Evolutionary conservation across 257 asterid genomes (phyloP).

Genomic region (Agastache rugosa): DNA sequence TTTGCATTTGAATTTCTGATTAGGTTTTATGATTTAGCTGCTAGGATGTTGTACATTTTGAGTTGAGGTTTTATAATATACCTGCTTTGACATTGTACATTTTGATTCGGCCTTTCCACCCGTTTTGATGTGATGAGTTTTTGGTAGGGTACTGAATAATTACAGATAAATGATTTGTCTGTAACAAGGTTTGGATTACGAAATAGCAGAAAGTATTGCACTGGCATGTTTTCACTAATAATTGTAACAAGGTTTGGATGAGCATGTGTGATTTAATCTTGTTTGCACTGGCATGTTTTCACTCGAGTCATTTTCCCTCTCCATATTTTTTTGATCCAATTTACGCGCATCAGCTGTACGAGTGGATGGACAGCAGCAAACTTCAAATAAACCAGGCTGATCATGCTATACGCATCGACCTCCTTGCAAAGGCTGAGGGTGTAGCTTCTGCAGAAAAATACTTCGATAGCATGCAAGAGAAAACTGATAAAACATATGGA

Average conservation of each 20-base stretch:
- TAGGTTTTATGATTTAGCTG: neutral
- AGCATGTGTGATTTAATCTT: neutral
- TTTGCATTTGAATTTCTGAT: neutral
- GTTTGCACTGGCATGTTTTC: conserved; percentile 3
- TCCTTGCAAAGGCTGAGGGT: conserved; percentile 58
- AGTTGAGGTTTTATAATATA: neutral
- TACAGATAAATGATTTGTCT: neutral
- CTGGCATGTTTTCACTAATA: neutral
- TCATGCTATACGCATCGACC: conserved; percentile 66
- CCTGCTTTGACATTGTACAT: neutral
- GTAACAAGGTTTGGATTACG: neutral
- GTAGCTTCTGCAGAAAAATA: conserved; percentile 64
- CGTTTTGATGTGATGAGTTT: neutral
- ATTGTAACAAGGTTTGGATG: neutral
- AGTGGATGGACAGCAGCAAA: conserved; percentile 66
- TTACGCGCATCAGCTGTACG: conserved; percentile 54
- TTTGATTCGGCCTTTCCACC: no score
- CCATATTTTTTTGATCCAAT: conserved; percentile 13
- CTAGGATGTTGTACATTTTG: neutral
- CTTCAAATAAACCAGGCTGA: conserved; percentile 47
- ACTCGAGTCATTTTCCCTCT: conserved; percentile 1
- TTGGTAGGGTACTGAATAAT: neutral
- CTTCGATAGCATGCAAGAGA: conserved; percentile 64
- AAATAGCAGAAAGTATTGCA: neutral
- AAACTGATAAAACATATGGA: conserved; percentile 69